Conservation (phyloP, 1,139 yeast species). For the Hyphopichia khmerensis region DNA sequence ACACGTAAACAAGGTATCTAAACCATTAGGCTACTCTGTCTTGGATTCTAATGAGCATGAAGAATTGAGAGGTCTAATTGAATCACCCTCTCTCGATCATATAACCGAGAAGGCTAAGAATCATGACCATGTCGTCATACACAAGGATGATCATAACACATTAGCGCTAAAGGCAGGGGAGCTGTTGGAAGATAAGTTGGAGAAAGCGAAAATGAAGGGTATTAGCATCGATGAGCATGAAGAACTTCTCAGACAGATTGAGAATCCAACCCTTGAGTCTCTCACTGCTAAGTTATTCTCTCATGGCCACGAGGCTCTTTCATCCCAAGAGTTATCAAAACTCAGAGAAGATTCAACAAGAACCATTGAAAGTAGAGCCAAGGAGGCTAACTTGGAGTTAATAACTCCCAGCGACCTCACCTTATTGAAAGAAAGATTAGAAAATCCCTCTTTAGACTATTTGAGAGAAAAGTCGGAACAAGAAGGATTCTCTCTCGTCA, state of each 20-base stretch:
- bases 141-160: conserved; percentile 17
- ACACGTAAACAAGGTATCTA: conserved; percentile 10
- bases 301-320: conserved; percentile 7
- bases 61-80: conserved; percentile 2
- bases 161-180: conserved; percentile 15
- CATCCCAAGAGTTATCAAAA: conserved; percentile 5
- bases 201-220: conserved; percentile 19
- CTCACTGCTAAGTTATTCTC: conserved; percentile 18
- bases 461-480: conserved; percentile 29
- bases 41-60: conserved; percentile 3
- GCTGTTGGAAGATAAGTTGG: conserved; percentile 24
- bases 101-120: conserved; percentile 3
- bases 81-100: conserved; percentile 5
- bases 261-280: conserved; percentile 15
- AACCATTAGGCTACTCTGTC: conserved; percentile 11
- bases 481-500: conserved; percentile 28
- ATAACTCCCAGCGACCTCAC: conserved; percentile 6
- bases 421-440: conserved; percentile 8
- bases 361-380: conserved; percentile 14
- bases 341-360: conserved; percentile 5
- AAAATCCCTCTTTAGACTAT: conserved; percentile 23
- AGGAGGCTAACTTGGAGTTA: conserved; percentile 9
- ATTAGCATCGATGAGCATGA: conserved; percentile 4
- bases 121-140: conserved; percentile 11
- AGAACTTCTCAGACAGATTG: conserved; percentile 1